phyloP scores from a whole-genome alignment of 2,329 filamentous ascomycete species.

The Daldinia sp. region DNA sequence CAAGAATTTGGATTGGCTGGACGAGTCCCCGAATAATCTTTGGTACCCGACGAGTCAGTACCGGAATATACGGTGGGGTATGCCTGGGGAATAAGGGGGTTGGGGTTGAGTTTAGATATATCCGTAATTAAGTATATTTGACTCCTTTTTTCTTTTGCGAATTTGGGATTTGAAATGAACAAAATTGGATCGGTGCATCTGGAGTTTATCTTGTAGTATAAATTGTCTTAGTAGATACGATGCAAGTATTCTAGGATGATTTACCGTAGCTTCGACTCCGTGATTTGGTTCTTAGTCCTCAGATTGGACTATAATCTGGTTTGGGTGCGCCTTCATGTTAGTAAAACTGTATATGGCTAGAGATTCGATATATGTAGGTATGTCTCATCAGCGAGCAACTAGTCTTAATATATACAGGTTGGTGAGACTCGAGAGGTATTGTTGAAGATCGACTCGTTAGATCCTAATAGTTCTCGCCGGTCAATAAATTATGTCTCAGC shows the following conservation, averaged over 20 bases:
- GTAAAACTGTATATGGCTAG: too few species aligned
- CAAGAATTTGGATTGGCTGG: slow-evolving; percentile 57
- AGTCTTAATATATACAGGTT: slow-evolving; percentile 8
- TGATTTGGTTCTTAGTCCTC: not conserved
- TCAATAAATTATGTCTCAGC: slow-evolving; percentile 65
- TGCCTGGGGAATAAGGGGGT: slow-evolving; percentile 39
- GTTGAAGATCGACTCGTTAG: not conserved
- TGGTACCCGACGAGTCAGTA: slow-evolving; percentile 65
- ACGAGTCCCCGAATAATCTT: slow-evolving; percentile 61
- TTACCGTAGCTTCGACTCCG: not conserved
- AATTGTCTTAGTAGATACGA: slow-evolving; percentile 5
- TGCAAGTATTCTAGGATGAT: not conserved
- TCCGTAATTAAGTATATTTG: not conserved
- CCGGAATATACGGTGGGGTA: slow-evolving; percentile 60
- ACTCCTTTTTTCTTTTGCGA: not conserved
- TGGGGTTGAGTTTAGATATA: not conserved
- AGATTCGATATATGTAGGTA: too few species aligned
- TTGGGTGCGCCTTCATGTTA: too few species aligned
- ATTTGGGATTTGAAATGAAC: slow-evolving; percentile 5
- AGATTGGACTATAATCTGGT: too few species aligned
- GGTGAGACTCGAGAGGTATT: not conserved
- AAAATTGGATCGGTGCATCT: slow-evolving; percentile 11
- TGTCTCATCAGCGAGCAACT: not conserved
- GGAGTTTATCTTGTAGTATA: slow-evolving; percentile 5
- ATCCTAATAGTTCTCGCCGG: not conserved